Base-by-base conservation (phyloP, 805 yeast species). In the Metschnikowia sp. region DNA sequence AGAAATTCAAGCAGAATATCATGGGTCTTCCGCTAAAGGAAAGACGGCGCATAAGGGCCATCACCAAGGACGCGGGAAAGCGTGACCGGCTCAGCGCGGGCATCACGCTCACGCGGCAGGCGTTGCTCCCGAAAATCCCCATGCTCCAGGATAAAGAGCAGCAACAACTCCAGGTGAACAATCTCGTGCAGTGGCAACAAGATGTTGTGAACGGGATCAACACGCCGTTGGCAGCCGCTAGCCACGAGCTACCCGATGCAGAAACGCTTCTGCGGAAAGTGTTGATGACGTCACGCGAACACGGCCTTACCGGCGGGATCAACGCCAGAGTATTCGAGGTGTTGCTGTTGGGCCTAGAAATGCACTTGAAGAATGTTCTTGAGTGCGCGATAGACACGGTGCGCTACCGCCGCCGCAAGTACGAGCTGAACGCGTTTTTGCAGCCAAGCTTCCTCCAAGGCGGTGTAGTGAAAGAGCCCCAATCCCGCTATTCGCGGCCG, bases 131-230 rank as follows among this genome's bases (percentile, higher is more conserved):
- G 1, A 87, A 86, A 58, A 83, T 92, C 19, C 99, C 99, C 3
- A 82, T 84, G 61, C 82, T 79, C 35, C 78, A 77, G 47, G 79
- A 73, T 45, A 69, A 66, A 48, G 76, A 68, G 45, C 74, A 72
- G 51, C 77, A 69, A 52, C 76, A 65, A 50, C 55, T 65, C 41
- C 75, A 70, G 45, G 76, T 71, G 29, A 72, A 70, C 45, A 80
- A 79, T 55, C 77, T 88, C 32, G 77, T 83, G 30, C 85, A 85
- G 56, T 90, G 97, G 92, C 88, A 95, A 19, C 96, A 91, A 64
- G 98, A 94, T 61, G 88, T 94, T 13, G 77, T 85, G 45, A 90
- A 85, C 59, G 95, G 94, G 3, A 78, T 88, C 46, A 89, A 87
- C 55, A 80, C 94, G 1, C 92, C 94, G 4, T 72, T 91, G 32